Conservation (phyloP, 345 rosid species). For the Viola odorata region DNA sequence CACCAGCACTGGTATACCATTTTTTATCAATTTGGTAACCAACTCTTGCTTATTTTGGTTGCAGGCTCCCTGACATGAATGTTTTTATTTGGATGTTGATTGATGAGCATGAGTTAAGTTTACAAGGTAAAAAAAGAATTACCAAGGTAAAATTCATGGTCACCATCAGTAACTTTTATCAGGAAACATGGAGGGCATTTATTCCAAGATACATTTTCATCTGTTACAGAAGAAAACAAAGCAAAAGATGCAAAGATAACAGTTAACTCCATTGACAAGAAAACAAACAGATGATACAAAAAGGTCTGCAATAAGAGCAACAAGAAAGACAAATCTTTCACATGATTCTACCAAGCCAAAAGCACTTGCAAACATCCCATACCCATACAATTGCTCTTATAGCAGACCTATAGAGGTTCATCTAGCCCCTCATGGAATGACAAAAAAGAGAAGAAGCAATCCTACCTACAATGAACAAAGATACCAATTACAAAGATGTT, state of each 20-base stretch:
- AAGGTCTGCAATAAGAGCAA: constrained; percentile 20
- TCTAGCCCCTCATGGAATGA: constrained; percentile 15
- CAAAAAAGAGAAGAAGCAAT: constrained; percentile 6
- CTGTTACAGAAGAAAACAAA: background rate
- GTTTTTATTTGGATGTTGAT: too few relatives aligned
- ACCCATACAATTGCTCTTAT: constrained; percentile 10
- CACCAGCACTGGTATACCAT: too few relatives aligned
- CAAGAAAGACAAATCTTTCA: constrained; percentile 13
- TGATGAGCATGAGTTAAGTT: too few relatives aligned
- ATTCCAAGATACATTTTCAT: background rate
- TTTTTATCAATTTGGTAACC: too few relatives aligned
- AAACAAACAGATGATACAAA: constrained; percentile 12
- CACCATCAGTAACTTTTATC: too few relatives aligned
- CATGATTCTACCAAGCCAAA: constrained; percentile 9
- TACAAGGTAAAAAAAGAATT: too few relatives aligned
- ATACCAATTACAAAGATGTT: constrained; percentile 7
- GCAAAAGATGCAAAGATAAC: background rate
- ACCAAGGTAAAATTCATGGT: too few relatives aligned
- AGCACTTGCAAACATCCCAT: constrained; percentile 2
- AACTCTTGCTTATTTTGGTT: too few relatives aligned
- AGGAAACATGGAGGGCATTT: too few relatives aligned
- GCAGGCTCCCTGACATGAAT: too few relatives aligned
- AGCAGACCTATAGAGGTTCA: constrained; percentile 12
- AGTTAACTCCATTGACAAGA: constrained; percentile 6
- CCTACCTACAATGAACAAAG: constrained; percentile 15